These are phyloP conservation scores for Eucalyptus curtisii DNA, from an alignment of 345 rosid genomes.

Conservation along the genomic window DNA sequence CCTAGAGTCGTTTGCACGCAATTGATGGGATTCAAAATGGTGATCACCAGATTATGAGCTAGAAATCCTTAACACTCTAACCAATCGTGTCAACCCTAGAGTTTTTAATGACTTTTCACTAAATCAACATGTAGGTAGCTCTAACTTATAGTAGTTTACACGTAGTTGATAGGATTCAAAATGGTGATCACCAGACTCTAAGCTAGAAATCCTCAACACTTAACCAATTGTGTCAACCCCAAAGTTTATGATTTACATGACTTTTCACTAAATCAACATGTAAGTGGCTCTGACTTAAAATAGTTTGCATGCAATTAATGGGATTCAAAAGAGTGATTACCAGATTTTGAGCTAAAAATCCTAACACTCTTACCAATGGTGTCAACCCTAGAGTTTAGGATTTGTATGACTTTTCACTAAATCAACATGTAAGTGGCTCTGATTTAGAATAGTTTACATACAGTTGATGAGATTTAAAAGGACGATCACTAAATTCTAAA, in stretches of 20 bases:
- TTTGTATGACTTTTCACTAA: too few species aligned
- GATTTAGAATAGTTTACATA: fast-evolving
- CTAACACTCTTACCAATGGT: fast-evolving
- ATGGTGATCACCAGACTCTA: too few species aligned
- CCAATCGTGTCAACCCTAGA: fast-evolving
- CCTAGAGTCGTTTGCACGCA: neutral
- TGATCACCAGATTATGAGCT: fast-evolving
- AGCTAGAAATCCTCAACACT: neutral
- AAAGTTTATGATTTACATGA: neutral
- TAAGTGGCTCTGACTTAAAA: fast-evolving
- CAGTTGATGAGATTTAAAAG: neutral
- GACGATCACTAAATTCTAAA: neutral
- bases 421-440: too few species aligned
- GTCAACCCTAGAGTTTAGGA: too few species aligned
- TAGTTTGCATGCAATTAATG: neutral
- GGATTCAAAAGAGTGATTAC: fast-evolving
- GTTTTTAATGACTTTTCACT: too few species aligned
- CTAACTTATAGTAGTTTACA: too few species aligned
- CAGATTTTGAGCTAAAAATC: neutral
- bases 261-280: neutral
- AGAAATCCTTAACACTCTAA: too few species aligned
- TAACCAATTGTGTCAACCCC: neutral
- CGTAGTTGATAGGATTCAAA: fast-evolving
- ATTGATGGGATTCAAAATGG: neutral
- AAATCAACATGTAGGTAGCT: too few species aligned